A percentile compares a stretch with the other conserved stretches of the same genome.
These are phyloP conservation scores for Nicotiana knightiana DNA, from an alignment of 257 asterid genomes.

Conservation along the genomic window DNA sequence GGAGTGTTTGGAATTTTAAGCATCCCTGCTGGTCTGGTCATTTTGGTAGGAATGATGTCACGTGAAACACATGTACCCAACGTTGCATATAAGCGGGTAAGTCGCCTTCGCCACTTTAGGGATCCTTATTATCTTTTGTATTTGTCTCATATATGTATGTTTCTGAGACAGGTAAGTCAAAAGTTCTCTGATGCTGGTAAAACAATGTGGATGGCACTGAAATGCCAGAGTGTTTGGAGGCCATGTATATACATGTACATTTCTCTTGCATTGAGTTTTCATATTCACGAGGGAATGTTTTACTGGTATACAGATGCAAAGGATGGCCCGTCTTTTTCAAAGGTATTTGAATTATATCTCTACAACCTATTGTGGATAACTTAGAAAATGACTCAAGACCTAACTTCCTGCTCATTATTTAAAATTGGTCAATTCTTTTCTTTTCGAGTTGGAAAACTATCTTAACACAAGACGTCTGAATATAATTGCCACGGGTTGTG, in stretches of 20 bases:
- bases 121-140: not conserved
- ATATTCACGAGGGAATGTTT: conserved; percentile 75
- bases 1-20: conserved; percentile 61
- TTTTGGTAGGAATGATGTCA: conserved; percentile 45
- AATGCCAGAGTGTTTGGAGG: conserved; percentile 55
- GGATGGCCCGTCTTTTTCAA: conserved; percentile 68
- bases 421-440: not conserved
- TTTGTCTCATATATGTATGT: not conserved
- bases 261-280: conserved; percentile 58
- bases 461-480: not conserved
- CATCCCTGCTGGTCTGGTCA: conserved; percentile 49
- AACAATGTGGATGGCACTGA: conserved; percentile 49
- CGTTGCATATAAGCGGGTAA: conserved; percentile 1
- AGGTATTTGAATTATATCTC: conserved; percentile 28
- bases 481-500: not conserved
- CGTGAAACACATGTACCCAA: conserved; percentile 32
- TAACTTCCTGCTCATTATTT: not conserved
- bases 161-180: conserved; percentile 27
- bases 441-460: not conserved
- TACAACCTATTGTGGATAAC: not conserved
- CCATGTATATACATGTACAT: conserved; percentile 65
- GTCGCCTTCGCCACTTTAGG: not conserved
- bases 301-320: conserved; percentile 66
- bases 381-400: not conserved
- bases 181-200: conserved; percentile 40